Base-by-base conservation (phyloP, 768 basidiomycete species). In the Auriscalpium orientale region DNA sequence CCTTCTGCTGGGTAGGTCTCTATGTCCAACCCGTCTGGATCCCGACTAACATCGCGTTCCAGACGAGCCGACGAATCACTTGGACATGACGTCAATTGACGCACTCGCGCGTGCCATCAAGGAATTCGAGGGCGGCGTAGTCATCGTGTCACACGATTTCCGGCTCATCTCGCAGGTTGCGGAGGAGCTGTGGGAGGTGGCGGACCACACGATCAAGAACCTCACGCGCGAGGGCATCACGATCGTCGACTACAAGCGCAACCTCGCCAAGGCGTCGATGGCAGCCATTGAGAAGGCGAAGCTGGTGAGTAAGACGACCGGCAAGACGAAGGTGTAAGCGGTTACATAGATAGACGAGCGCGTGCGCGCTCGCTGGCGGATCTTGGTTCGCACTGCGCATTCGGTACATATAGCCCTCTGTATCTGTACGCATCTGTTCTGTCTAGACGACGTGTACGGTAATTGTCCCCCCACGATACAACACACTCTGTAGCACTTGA, bases 91-190 rank as follows among this genome's bases (percentile, higher is more conserved):
- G 62, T 95, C 92, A 33, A 99, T 99, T 70, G 95, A 98, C 68
- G 95, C 97, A 1, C 82, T 99, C 49, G 97, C 97, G 8, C 71
- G 72, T 22, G 95, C 97, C 50, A 98, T 99, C 79, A 97, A 95
- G 71, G 91, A 90, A 67, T 99, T 91, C 70, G 88, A 91, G 67
- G 97, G 97, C 57, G 95, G 97, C 65, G 97, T 99, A 43, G 97
- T 98, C 64, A 98, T 99, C 69, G 97, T 99, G 61, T 98, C 95
- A 49, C 97, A 98, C 77, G 95, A 99, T 73, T 99, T 99, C 89
- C 90, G 95, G 65, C 84, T 98, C 61, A 98, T 98, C 72, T 89
- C 88, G 50, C 95, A 98, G 75, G 95, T 99, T 38, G 97, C 95
- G 40, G 91, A 98, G 68, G 95, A 98, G 70, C 84, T 99, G 8